phyloP scores from a whole-genome alignment of 2,329 filamentous ascomycete genomes.

The Ustilaginoidea virens region DNA sequence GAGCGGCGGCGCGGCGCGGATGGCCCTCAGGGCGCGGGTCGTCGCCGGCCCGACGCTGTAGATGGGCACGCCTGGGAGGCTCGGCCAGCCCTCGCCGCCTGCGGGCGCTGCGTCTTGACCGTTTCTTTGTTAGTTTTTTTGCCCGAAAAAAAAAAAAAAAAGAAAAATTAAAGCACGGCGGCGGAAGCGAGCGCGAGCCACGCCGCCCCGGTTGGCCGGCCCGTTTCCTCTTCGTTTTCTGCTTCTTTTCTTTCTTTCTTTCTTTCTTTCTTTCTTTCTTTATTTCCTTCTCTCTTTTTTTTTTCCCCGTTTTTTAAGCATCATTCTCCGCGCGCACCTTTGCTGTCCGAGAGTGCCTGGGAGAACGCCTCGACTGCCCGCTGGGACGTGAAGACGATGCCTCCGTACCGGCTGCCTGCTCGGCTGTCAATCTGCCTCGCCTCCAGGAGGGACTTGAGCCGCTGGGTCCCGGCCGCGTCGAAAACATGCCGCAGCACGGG shows the following conservation, averaged over 20 bases:
- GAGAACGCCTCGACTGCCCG: conserved; percentile 68
- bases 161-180: no score
- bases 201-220: no score
- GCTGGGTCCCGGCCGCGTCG: conserved; percentile 39
- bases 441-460: conserved; percentile 35
- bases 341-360: conserved; percentile 40
- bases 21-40: conserved; percentile 51
- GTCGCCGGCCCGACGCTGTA: conserved; percentile 76
- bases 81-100: conserved; percentile 26
- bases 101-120: no score
- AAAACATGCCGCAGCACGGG: conserved; percentile 64
- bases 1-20: conserved; percentile 32
- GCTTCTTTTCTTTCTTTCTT: no score
- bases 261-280: no score
- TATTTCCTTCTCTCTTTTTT: no score
- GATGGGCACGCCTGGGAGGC: conserved; percentile 41
- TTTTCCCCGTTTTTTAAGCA: no score
- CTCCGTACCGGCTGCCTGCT: conserved; percentile 40
- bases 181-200: no score
- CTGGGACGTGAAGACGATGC: conserved; percentile 75
- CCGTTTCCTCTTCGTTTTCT: no score
- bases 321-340: conserved; percentile 13
- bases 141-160: no score
- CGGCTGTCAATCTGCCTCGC: conserved; percentile 23
- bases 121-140: no score